Percentiles rank a stretch among this genome's conserved stretches.
phyloP scores from a whole-genome alignment of 2,329 filamentous ascomycete species.

The Geosmithia putterillii region DNA sequence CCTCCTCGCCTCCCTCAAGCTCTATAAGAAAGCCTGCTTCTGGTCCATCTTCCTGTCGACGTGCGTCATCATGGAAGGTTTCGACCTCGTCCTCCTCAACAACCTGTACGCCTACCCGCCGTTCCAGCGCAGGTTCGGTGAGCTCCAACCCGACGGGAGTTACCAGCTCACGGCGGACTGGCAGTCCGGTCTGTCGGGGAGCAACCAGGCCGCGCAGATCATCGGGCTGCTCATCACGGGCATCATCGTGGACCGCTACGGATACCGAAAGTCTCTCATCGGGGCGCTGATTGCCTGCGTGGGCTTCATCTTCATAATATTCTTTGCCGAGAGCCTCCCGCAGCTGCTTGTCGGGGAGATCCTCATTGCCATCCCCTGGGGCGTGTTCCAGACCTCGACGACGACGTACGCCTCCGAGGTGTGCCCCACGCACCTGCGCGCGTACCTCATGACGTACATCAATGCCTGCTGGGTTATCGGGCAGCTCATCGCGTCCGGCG shows the following conservation, averaged over 20 bases:
- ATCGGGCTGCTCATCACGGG: constrained; percentile 50
- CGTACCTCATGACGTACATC: constrained; percentile 27
- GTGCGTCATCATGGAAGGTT: constrained; percentile 27
- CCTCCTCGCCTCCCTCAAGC: constrained; percentile 20
- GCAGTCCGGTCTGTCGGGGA: constrained; percentile 42
- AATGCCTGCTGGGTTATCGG: constrained; percentile 39
- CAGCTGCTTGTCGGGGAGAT: constrained; percentile 44
- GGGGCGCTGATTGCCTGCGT: constrained; percentile 33
- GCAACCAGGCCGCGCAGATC: constrained; percentile 46
- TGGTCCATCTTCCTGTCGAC: constrained; percentile 29
- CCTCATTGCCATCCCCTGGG: constrained; percentile 43
- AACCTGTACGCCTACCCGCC: constrained; percentile 26
- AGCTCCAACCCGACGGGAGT: constrained; percentile 22
- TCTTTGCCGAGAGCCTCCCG: constrained; percentile 42
- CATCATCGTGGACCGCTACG: constrained; percentile 46
- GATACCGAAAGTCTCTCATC: constrained; percentile 48
- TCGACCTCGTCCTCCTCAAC: constrained; percentile 26
- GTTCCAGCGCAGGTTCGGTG: constrained; percentile 38
- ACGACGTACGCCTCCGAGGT: constrained; percentile 55
- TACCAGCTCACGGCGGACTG: constrained; percentile 37
- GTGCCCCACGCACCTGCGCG: constrained; percentile 36
- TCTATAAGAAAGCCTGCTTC: constrained; percentile 29
- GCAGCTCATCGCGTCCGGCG: constrained; percentile 30
- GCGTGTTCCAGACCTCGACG: constrained; percentile 37
- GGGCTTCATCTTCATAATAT: constrained; percentile 45